A percentile compares a stretch with the other conserved stretches of the same genome.
Conservation (phyloP, 805 yeast genomes). For the Yarrowia alimentaria region DNA sequence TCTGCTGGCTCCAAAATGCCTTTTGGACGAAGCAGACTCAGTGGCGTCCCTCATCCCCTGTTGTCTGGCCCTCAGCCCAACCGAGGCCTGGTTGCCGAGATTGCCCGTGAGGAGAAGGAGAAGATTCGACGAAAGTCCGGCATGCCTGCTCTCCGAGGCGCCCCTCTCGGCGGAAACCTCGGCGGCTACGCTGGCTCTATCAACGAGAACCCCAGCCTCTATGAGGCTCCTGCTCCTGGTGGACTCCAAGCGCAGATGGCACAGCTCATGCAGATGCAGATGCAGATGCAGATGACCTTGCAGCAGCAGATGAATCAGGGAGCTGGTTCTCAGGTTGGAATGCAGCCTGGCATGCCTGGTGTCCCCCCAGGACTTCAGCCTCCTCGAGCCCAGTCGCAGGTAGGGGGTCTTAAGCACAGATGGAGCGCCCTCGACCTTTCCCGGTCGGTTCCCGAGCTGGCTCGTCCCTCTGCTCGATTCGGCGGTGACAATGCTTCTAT, state of each 20-base stretch:
- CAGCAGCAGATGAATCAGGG: constrained; percentile 24
- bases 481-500: constrained; percentile 11
- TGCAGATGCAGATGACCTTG: constrained; percentile 34
- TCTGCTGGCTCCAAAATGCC: constrained; percentile 17
- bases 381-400: too few species aligned
- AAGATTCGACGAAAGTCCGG: constrained; percentile 35
- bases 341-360: too few species aligned
- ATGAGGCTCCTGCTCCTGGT: constrained; percentile 29
- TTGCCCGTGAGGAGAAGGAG: constrained; percentile 43
- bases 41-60: constrained; percentile 22
- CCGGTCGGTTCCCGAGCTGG: too few species aligned
- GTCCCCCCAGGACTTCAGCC: too few species aligned
- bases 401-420: constrained; percentile 1
- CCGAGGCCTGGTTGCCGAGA: constrained; percentile 45
- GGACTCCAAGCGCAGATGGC: constrained; percentile 39
- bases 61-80: constrained; percentile 24
- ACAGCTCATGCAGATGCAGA: constrained; percentile 39
- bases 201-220: constrained; percentile 21
- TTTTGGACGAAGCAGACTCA: constrained; percentile 7
- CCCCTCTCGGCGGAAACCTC: background rate
- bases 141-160: constrained; percentile 16
- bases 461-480: constrained; percentile 1
- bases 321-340: too few species aligned
- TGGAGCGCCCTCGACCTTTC: constrained; percentile 15
- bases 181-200: constrained; percentile 11